phyloP scores from a whole-genome alignment of 768 basidiomycete genomes.

The Filobasidium wieringae region DNA sequence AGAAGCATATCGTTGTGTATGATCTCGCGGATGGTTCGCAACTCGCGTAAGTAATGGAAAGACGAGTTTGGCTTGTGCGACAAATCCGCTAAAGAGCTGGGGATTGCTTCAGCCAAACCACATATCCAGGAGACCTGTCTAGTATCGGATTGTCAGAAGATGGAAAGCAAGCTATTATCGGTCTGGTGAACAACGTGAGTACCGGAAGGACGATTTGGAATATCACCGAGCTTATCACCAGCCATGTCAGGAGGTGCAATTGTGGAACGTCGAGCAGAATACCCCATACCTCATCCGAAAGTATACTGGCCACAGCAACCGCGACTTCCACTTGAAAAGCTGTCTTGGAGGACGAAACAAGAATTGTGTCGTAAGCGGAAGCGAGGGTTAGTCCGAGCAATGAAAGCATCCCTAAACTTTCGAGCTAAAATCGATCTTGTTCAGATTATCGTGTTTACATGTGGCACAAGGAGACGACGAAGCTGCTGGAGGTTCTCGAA shows the following conservation, averaged over 20 bases:
- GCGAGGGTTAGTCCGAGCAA: slow-evolving; percentile 59
- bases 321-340: slow-evolving; percentile 72
- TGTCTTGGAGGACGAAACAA: slow-evolving; percentile 85
- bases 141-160: slow-evolving; percentile 77
- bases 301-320: slow-evolving; percentile 75
- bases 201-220: neutral
- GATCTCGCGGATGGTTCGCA: slow-evolving; percentile 42
- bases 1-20: slow-evolving; percentile 59
- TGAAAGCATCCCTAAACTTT: neutral
- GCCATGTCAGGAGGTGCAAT: slow-evolving; percentile 65
- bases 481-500: slow-evolving; percentile 68
- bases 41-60: slow-evolving; percentile 21
- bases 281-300: slow-evolving; percentile 53
- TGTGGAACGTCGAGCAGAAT: slow-evolving; percentile 66
- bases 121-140: slow-evolving; percentile 56
- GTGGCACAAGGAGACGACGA: slow-evolving; percentile 80
- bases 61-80: slow-evolving; percentile 21
- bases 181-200: slow-evolving; percentile 73
- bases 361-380: slow-evolving; percentile 83
- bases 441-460: slow-evolving; percentile 86
- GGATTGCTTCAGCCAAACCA: slow-evolving; percentile 16
- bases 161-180: slow-evolving; percentile 75
- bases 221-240: neutral
- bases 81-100: slow-evolving; percentile 6
- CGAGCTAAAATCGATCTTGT: slow-evolving; percentile 6